phyloP scores from a whole-genome alignment of 371 early-diverging fungal genomes.

The Dichotomocladium elegans region DNA sequence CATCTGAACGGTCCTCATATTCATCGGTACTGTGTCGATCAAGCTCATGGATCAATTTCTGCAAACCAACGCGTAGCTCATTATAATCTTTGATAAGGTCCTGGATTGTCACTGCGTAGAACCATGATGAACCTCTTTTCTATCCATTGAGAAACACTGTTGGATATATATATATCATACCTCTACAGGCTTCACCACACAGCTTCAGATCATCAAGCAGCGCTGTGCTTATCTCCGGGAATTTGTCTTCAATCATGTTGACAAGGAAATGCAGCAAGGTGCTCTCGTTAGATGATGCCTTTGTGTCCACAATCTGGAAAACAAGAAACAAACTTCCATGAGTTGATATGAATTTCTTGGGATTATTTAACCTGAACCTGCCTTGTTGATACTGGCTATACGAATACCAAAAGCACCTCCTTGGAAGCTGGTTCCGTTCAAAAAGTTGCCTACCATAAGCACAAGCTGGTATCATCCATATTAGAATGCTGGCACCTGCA shows the following conservation, averaged over 20 bases:
- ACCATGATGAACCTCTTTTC: neutral
- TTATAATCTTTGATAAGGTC: slow-evolving; percentile 57
- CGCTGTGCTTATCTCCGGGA: slow-evolving; percentile 52
- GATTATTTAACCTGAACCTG: too few species aligned
- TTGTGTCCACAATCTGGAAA: slow-evolving; percentile 73
- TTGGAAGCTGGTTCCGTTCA: slow-evolving; percentile 85
- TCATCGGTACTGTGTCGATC: slow-evolving; percentile 37
- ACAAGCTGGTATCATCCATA: slow-evolving; percentile 60
- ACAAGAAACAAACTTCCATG: neutral
- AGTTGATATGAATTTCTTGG: too few species aligned
- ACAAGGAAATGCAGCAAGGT: slow-evolving; percentile 82
- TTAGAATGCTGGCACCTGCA: neutral
- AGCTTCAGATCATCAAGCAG: slow-evolving; percentile 67
- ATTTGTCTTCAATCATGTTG: slow-evolving; percentile 61
- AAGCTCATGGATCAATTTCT: slow-evolving; percentile 46
- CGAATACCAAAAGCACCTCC: slow-evolving; percentile 92
- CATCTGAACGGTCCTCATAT: slow-evolving; percentile 23
- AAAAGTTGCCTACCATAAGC: slow-evolving; percentile 86
- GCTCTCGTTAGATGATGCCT: slow-evolving; percentile 62
- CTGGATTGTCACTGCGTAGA: slow-evolving; percentile 50
- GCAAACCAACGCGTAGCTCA: slow-evolving; percentile 54
- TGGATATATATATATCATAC: slow-evolving; percentile 29
- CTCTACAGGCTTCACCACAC: slow-evolving; percentile 76
- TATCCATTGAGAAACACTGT: neutral
- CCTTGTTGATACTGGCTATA: slow-evolving; percentile 83